Evolutionary conservation across 208 protist genomes (phyloP).

Genomic region (Herpetomonas tarakana): DNA sequence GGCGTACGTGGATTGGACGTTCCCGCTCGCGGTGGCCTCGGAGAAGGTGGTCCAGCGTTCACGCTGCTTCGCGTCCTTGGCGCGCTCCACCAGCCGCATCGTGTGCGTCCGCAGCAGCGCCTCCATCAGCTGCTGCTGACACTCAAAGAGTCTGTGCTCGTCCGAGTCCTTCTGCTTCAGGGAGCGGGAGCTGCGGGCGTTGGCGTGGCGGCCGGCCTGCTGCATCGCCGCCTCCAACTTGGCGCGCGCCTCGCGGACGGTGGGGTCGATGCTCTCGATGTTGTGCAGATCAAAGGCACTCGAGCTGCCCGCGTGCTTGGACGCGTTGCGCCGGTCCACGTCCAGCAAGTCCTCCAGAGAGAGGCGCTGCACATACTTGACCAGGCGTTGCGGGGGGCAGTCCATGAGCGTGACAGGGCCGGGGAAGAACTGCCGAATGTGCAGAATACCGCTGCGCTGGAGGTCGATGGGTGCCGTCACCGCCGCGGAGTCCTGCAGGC

Average conservation of each 20-base stretch:
- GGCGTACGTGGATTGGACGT: conserved; percentile 19
- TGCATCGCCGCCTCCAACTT: conserved; percentile 24
- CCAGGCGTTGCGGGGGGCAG: conserved; percentile 76
- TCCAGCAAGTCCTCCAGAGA: conserved; percentile 80
- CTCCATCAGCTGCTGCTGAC: conserved; percentile 70
- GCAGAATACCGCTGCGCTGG: conserved; percentile 85
- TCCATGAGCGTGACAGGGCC: conserved; percentile 81
- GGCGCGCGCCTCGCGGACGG: conserved; percentile 18
- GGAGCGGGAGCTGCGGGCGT: conserved; percentile 33
- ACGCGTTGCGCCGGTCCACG: conserved; percentile 26
- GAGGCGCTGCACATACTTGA: conserved; percentile 82
- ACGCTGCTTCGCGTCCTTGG: conserved; percentile 22
- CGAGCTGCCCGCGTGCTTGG: conserved; percentile 13
- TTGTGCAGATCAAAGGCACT: conserved; percentile 55
- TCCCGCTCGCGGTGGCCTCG: conserved; percentile 8
- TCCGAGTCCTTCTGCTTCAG: conserved; percentile 45
- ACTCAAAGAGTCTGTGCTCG: conserved; percentile 53
- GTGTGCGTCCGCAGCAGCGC: conserved; percentile 64
- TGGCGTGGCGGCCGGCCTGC: conserved; percentile 15
- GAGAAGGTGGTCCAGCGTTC: conserved; percentile 40
- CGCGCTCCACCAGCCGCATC: conserved; percentile 38
- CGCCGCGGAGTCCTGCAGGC: conserved; percentile 42
- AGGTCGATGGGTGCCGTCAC: conserved; percentile 76
- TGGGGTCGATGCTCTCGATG: conserved; percentile 16
- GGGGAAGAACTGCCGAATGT: conserved; percentile 89